phyloP scores from a whole-genome alignment of 495 filamentous ascomycete genomes.

The Penicillium manginii region DNA sequence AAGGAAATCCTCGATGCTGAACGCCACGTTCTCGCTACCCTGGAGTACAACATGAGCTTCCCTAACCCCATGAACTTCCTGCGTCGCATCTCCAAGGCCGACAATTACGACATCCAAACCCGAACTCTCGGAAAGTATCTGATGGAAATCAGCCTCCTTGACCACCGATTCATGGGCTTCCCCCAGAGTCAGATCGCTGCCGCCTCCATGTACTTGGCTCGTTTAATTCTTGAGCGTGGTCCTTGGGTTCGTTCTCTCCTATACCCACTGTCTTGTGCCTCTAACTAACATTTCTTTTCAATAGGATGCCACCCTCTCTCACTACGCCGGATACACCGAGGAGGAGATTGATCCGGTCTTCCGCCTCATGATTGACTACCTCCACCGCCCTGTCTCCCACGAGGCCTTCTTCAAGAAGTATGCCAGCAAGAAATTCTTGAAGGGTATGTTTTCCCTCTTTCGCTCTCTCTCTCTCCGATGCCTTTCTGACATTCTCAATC shows the following conservation, averaged over 20 bases:
- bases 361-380: conserved; percentile 92
- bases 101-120: conserved; percentile 97
- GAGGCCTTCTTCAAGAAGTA: conserved; percentile 99
- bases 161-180: conserved; percentile 87
- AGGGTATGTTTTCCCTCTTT: conserved; percentile 61
- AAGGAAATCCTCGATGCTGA: conserved; percentile 96
- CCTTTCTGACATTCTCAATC: conserved; percentile 18
- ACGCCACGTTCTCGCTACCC: conserved; percentile 83
- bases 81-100: conserved; percentile 95
- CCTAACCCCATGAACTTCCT: conserved; percentile 99
- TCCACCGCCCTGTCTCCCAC: conserved; percentile 83
- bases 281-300: conserved; percentile 25
- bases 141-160: conserved; percentile 95
- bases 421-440: conserved; percentile 96
- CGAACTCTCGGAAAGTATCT: conserved; percentile 96
- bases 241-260: conserved; percentile 67
- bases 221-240: conserved; percentile 85
- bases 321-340: conserved; percentile 93
- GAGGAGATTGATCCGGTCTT: conserved; percentile 92
- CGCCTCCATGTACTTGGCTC: conserved; percentile 91
- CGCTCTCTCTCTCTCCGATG: background rate
- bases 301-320: conserved; percentile 76
- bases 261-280: conserved; percentile 28
- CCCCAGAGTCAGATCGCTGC: conserved; percentile 88
- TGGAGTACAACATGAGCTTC: conserved; percentile 97